Percentiles rank a stretch among this genome's conserved stretches.
Evolutionary conservation across 2,329 filamentous ascomycete genomes (phyloP).

Genomic region (Sodiomyces alkalinus): DNA sequence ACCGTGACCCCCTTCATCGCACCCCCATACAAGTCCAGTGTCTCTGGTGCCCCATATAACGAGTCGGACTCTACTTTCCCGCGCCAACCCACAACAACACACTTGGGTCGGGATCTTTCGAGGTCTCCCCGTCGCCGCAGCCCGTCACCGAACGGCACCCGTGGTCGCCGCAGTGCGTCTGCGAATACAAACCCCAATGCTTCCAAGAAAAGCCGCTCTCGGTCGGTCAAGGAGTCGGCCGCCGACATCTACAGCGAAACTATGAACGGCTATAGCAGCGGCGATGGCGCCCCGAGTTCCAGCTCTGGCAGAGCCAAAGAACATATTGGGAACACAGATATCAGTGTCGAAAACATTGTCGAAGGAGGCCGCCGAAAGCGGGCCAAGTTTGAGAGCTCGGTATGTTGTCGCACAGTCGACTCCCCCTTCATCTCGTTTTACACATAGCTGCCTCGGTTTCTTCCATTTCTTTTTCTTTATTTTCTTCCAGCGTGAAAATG

Average conservation of each 20-base stretch:
- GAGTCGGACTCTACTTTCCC: too few species aligned
- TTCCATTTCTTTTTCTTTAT: conserved; percentile 9
- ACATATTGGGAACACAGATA: conserved; percentile 85
- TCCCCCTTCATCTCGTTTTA: background rate
- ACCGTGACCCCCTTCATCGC: conserved; percentile 32
- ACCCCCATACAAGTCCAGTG: conserved; percentile 35
- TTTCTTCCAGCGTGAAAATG: conserved; percentile 2
- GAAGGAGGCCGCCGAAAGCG: conserved; percentile 91
- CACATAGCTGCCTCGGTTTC: conserved; percentile 7
- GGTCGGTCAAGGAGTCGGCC: conserved; percentile 43
- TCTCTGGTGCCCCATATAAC: too few species aligned
- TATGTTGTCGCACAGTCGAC: conserved; percentile 36
- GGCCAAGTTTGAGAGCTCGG: conserved; percentile 91
- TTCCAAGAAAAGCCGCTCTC: conserved; percentile 52
- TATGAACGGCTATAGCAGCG: conserved; percentile 69
- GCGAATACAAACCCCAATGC: conserved; percentile 34
- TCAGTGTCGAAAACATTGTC: conserved; percentile 95
- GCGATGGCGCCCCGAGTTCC: conserved; percentile 65
- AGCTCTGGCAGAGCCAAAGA: conserved; percentile 68
- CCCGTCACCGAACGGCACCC: conserved; percentile 53
- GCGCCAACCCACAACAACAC: too few species aligned
- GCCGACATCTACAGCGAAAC: conserved; percentile 49
- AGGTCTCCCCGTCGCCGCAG: conserved; percentile 63
- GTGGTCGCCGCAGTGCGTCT: conserved; percentile 65
- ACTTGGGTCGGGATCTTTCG: too few species aligned